Conservation (phyloP, 1,284 basidiomycete species). For the Apiotrichum laibachii region DNA sequence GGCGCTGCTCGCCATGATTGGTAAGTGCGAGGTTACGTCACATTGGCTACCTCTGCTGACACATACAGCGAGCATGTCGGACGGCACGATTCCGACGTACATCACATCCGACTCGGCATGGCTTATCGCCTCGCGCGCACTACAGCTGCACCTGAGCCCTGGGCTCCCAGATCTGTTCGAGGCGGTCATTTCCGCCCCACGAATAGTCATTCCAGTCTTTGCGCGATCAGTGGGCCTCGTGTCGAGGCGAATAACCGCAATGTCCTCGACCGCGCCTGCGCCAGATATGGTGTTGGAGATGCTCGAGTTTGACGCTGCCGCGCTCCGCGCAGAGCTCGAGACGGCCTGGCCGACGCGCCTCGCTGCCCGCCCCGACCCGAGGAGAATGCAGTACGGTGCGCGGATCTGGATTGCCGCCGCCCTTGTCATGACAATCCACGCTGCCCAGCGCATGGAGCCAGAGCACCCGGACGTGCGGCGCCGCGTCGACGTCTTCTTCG, state of each 20-base stretch:
- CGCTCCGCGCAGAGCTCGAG: constrained; percentile 13
- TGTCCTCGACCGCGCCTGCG: neutral
- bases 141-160: constrained; percentile 6
- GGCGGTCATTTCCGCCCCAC: constrained; percentile 4
- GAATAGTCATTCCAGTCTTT: constrained; percentile 8
- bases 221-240: constrained; percentile 5
- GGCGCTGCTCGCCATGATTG: constrained; percentile 3
- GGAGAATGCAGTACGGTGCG: constrained; percentile 9
- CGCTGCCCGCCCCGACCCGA: constrained; percentile 3
- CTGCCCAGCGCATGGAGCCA: constrained; percentile 5
- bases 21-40: neutral
- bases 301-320: constrained; percentile 7
- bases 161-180: constrained; percentile 11
- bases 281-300: constrained; percentile 7
- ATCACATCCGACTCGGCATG: constrained; percentile 8
- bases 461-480: neutral
- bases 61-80: constrained; percentile 1
- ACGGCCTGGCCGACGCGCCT: constrained; percentile 8
- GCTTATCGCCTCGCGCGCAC: constrained; percentile 12
- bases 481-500: constrained; percentile 2
- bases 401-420: constrained; percentile 8
- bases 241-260: neutral
- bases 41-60: no score
- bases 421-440: constrained; percentile 8
- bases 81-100: constrained; percentile 6